These are phyloP conservation scores for Emericellopsis terricola DNA, from an alignment of 495 filamentous ascomycete genomes.

Conservation along the genomic window DNA sequence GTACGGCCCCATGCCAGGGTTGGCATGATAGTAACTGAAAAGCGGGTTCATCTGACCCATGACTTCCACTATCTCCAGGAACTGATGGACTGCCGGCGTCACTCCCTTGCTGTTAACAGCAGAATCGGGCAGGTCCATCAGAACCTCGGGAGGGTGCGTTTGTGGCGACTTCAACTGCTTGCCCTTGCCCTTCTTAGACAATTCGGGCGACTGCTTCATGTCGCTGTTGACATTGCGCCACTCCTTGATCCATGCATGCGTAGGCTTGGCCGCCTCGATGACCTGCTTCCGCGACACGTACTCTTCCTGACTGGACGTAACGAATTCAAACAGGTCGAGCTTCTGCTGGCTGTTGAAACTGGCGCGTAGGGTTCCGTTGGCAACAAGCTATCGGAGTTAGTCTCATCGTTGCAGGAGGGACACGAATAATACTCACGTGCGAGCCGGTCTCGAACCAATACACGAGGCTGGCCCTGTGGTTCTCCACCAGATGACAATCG, in stretches of 20 bases:
- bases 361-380: constrained; percentile 40
- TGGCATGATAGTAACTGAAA: constrained; percentile 39
- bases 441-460: constrained; percentile 58
- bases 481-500: constrained; percentile 47
- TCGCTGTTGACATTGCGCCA: constrained; percentile 36
- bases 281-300: constrained; percentile 42
- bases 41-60: constrained; percentile 56
- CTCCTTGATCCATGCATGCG: constrained; percentile 36
- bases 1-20: constrained; percentile 39
- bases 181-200: constrained; percentile 49
- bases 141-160: constrained; percentile 27
- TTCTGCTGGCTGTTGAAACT: constrained; percentile 52
- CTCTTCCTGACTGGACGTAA: constrained; percentile 45
- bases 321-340: constrained; percentile 53
- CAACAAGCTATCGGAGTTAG: constrained; percentile 34
- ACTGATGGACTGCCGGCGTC: constrained; percentile 39
- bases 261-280: constrained; percentile 32
- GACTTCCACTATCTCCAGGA: constrained; percentile 59
- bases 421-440: constrained; percentile 31
- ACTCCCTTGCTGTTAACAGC: constrained; percentile 46
- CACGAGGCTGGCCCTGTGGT: constrained; percentile 41
- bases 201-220: constrained; percentile 51
- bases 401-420: constrained; percentile 7
- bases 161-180: constrained; percentile 27
- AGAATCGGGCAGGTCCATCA: constrained; percentile 40